Percentiles rank a stretch among this genome's conserved stretches.
Conservation (phyloP, 306 rosid species). For the Quercus cerris region DNA sequence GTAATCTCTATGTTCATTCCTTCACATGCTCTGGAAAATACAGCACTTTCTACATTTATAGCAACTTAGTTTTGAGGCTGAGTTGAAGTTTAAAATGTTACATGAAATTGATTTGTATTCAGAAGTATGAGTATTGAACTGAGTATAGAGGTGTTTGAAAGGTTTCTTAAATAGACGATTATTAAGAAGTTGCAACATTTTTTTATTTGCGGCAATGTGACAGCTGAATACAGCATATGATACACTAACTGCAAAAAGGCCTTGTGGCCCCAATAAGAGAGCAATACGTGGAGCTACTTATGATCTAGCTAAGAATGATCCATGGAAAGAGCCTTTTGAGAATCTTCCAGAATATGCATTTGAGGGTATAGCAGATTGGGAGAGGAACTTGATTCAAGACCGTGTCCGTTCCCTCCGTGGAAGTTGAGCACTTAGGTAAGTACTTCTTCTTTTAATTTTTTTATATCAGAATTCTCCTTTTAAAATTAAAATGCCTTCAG, state of each 20-base stretch:
- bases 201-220: slow-evolving; percentile 9
- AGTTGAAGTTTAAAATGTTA: background rate
- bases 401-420: slow-evolving; percentile 64
- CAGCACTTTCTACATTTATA: background rate
- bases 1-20: background rate
- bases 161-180: background rate
- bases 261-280: slow-evolving; percentile 81
- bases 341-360: slow-evolving; percentile 80
- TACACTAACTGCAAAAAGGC: slow-evolving; percentile 72
- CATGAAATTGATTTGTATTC: background rate
- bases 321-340: slow-evolving; percentile 90
- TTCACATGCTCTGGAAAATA: background rate
- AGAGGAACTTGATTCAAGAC: slow-evolving; percentile 72
- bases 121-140: background rate
- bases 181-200: background rate
- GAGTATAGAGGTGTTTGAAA: background rate
- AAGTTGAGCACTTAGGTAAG: slow-evolving; percentile 46
- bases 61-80: background rate
- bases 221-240: slow-evolving; percentile 84
- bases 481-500: background rate
- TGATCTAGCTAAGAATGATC: slow-evolving; percentile 75
- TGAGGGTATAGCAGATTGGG: slow-evolving; percentile 81
- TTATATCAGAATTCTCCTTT: too few species aligned
- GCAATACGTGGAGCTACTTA: slow-evolving; percentile 84
- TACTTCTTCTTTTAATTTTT: background rate